Percentiles rank a stretch among this genome's conserved stretches.
These are phyloP conservation scores for Rhodotorula taiwanensis DNA, from an alignment of 768 basidiomycete species.

Conservation along the genomic window DNA sequence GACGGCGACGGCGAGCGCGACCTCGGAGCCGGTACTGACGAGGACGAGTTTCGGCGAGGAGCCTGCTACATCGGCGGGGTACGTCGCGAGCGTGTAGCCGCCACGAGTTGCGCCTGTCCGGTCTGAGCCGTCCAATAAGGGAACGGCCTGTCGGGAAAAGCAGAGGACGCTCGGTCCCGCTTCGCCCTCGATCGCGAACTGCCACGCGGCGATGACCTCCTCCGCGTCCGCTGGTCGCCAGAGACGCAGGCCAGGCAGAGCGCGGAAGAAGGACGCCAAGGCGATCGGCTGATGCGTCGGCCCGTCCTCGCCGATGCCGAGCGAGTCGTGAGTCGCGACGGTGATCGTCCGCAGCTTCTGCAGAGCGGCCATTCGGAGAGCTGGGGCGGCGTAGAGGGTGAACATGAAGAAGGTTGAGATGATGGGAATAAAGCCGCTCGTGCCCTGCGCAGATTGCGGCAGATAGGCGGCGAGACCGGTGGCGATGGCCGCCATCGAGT, in stretches of 20 bases:
- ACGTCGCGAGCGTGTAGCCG: slow-evolving; percentile 58
- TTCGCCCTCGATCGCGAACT: slow-evolving; percentile 63
- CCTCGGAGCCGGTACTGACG: slow-evolving; percentile 81
- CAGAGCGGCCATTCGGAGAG: slow-evolving; percentile 66
- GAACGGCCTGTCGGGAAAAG: slow-evolving; percentile 73
- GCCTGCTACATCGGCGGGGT: slow-evolving; percentile 52
- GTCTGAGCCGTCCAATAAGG: slow-evolving; percentile 76
- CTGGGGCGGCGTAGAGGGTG: neutral
- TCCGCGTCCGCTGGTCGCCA: slow-evolving; percentile 69
- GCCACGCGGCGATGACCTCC: slow-evolving; percentile 85
- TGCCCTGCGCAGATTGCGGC: neutral
- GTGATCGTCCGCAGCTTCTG: slow-evolving; percentile 82
- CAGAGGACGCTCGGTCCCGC: slow-evolving; percentile 68
- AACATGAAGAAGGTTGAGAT: slow-evolving; percentile 34
- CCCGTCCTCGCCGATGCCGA: slow-evolving; percentile 85
- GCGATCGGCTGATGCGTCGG: slow-evolving; percentile 94
- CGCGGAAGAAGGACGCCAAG: slow-evolving; percentile 73
- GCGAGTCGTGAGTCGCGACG: slow-evolving; percentile 91
- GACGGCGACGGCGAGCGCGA: slow-evolving; percentile 75
- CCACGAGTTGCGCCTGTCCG: slow-evolving; percentile 73
- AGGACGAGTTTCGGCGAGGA: slow-evolving; percentile 68
- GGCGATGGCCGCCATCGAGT: slow-evolving; percentile 89
- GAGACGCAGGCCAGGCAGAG: slow-evolving; percentile 81
- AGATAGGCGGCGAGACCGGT: slow-evolving; percentile 74
- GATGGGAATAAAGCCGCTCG: slow-evolving; percentile 53